Evolutionary conservation across 164 flowering plant genomes (phyloP).

Genomic region (Umbellularia californica): DNA sequence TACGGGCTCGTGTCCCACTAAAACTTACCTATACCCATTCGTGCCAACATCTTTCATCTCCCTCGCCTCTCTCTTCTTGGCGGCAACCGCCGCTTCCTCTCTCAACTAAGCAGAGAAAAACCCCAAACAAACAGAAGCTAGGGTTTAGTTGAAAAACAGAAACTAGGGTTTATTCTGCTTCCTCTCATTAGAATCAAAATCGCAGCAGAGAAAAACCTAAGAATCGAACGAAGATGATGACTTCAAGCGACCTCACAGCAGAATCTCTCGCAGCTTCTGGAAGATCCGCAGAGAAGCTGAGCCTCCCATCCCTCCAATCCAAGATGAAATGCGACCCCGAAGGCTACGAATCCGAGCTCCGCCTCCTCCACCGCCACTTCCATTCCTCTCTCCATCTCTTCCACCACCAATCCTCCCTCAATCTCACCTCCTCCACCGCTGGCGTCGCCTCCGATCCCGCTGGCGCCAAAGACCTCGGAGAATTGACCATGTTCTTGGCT

Average conservation of each 20-base stretch:
- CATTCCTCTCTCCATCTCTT: constrained; percentile 63
- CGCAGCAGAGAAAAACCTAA: neutral
- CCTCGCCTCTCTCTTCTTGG: too few species aligned
- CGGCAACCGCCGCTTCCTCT: too few species aligned
- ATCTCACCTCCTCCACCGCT: constrained; percentile 31
- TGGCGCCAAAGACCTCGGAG: constrained; percentile 70
- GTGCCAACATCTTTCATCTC: too few species aligned
- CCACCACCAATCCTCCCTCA: constrained; percentile 61
- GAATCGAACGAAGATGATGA: neutral
- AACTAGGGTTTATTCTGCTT: neutral
- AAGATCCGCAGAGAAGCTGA: constrained; percentile 57
- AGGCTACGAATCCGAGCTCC: constrained; percentile 72
- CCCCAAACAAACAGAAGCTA: too few species aligned
- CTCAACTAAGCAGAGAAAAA: too few species aligned
- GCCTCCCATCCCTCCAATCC: constrained; percentile 64
- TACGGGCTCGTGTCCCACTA: too few species aligned
- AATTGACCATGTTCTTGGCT: constrained; percentile 68
- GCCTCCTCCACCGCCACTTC: constrained; percentile 56
- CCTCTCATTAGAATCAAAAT: neutral
- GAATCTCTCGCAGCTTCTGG: constrained; percentile 59
- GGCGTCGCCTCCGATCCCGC: constrained; percentile 49
- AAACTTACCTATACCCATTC: too few species aligned
- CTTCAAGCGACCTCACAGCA: constrained; percentile 15
- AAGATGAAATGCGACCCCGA: constrained; percentile 92
- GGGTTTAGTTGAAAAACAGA: too few species aligned